These are phyloP conservation scores for Pseudonitzschia multistriata DNA, from an alignment of 108 stramenopile species.

Conservation along the genomic window DNA sequence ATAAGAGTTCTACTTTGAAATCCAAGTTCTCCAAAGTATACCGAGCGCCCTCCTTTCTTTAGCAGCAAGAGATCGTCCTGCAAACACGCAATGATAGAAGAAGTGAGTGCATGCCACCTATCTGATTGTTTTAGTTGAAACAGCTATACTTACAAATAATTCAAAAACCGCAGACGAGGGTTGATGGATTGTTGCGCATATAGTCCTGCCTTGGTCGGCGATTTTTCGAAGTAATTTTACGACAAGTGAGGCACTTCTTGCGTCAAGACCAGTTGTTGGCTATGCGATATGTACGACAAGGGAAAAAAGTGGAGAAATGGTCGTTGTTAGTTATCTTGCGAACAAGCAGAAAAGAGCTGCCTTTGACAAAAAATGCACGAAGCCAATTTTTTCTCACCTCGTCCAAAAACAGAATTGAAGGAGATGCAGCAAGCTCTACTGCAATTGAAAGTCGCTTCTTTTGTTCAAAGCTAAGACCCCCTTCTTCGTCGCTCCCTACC, in stretches of 20 bases:
- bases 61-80: slow-evolving; percentile 37
- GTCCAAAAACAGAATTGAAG: slow-evolving; percentile 71
- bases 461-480: slow-evolving; percentile 71
- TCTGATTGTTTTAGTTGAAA: neutral
- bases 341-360: neutral
- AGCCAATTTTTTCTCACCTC: slow-evolving; percentile 38
- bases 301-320: neutral
- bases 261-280: slow-evolving; percentile 75
- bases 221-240: slow-evolving; percentile 59
- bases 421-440: slow-evolving; percentile 71
- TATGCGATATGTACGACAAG: neutral
- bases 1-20: slow-evolving; percentile 46
- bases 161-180: slow-evolving; percentile 74
- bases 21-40: slow-evolving; percentile 70
- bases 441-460: slow-evolving; percentile 80
- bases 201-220: slow-evolving; percentile 62
- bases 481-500: slow-evolving; percentile 72
- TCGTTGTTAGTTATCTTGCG: neutral
- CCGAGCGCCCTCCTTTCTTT: slow-evolving; percentile 46
- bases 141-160: slow-evolving; percentile 28
- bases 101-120: neutral
- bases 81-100: neutral
- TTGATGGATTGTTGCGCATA: slow-evolving; percentile 62
- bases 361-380: neutral
- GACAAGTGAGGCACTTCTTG: slow-evolving; percentile 62